These are phyloP conservation scores for Fusarium coffeatum DNA, from an alignment of 2,329 filamentous ascomycete genomes.

Conservation along the genomic window DNA sequence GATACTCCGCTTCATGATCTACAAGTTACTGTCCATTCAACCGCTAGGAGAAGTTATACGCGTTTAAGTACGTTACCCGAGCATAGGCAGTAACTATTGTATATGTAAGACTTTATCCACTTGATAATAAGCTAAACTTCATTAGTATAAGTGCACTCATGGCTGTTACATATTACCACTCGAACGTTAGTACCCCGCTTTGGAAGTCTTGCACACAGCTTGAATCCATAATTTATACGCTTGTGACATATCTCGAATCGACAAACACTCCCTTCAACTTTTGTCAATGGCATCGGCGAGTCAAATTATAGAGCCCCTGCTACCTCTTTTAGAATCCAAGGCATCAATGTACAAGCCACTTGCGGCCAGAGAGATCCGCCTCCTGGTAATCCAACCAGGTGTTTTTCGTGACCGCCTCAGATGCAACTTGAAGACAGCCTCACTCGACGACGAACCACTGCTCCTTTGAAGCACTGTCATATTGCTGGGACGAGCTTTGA, in stretches of 20 bases:
- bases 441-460: neutral
- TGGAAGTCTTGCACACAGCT: neutral
- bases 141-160: neutral
- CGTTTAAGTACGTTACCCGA: no score
- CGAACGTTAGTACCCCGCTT: neutral
- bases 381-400: neutral
- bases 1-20: no score
- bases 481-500: neutral
- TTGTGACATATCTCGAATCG: neutral
- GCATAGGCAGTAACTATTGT: neutral
- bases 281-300: neutral
- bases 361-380: neutral
- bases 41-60: no score
- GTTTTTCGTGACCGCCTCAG: neutral
- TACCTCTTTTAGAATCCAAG: neutral
- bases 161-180: neutral
- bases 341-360: neutral
- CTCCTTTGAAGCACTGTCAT: neutral
- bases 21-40: no score
- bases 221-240: neutral
- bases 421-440: neutral
- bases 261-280: neutral
- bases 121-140: neutral
- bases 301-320: neutral
- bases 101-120: neutral